Conservation (phyloP, 2,329 filamentous ascomycete species). For the Whalleya microplaca region DNA sequence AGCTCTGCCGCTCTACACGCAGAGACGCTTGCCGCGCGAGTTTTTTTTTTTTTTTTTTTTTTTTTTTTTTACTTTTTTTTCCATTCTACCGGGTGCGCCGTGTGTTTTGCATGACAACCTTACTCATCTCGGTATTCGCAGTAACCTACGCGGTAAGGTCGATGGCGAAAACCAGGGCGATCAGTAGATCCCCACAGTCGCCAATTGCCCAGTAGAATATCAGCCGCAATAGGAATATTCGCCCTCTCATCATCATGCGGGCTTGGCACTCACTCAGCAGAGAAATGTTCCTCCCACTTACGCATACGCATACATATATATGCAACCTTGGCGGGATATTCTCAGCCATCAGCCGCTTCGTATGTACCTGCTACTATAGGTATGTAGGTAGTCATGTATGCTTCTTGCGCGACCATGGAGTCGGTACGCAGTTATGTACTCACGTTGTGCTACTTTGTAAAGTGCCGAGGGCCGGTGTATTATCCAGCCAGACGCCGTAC, state of each 20-base stretch:
- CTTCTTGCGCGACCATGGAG: not conserved
- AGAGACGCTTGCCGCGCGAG: constrained; percentile 1
- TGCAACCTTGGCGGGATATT: not conserved
- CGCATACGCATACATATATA: constrained; percentile 4
- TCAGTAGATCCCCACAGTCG: not conserved
- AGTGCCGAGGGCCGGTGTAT: not conserved
- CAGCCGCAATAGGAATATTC: not conserved
- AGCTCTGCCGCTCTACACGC: constrained; percentile 22
- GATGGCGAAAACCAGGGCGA: not conserved
- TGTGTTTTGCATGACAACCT: not conserved
- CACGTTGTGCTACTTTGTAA: not conserved
- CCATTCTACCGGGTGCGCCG: not conserved
- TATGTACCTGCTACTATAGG: not conserved
- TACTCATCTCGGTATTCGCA: not conserved
- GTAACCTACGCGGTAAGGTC: not conserved
- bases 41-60: not conserved
- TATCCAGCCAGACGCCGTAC: too few species aligned
- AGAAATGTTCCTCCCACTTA: constrained; percentile 5
- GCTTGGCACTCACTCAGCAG: not conserved
- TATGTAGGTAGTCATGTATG: not conserved
- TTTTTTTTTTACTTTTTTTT: not conserved
- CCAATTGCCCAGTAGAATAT: not conserved
- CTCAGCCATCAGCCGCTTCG: not conserved
- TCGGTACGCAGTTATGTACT: not conserved
- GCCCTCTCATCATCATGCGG: not conserved